Percentiles rank a stretch among this genome's conserved stretches.
Evolutionary conservation across 2,329 filamentous ascomycete species (phyloP).

Genomic region (Calcarisporium arbuscula): DNA sequence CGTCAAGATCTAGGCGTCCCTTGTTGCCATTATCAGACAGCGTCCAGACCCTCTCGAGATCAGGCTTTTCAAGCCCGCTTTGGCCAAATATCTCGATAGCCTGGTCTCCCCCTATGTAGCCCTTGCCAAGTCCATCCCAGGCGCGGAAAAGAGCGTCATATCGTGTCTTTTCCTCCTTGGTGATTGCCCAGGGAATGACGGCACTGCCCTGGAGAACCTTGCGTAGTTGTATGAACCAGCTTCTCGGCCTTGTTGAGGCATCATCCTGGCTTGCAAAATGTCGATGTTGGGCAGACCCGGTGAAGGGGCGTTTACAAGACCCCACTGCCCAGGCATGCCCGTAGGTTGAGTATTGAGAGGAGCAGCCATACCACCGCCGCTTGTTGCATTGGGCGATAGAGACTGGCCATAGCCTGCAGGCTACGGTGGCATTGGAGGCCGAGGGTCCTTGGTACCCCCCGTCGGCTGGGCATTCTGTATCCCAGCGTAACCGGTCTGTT

Average conservation of each 20-base stretch:
- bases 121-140: constrained; percentile 93
- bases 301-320: constrained; percentile 90
- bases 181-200: constrained; percentile 96
- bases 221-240: constrained; percentile 73
- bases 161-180: constrained; percentile 95
- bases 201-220: constrained; percentile 88
- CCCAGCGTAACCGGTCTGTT: constrained; percentile 64
- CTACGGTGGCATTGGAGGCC: constrained; percentile 85
- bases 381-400: constrained; percentile 45
- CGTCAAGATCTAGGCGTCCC: constrained; percentile 88
- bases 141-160: constrained; percentile 93
- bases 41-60: constrained; percentile 91
- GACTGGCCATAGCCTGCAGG: constrained; percentile 50
- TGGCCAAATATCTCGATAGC: constrained; percentile 97
- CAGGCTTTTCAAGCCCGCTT: constrained; percentile 83
- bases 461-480: constrained; percentile 65
- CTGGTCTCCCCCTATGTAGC: constrained; percentile 84
- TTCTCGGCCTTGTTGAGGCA: constrained; percentile 93
- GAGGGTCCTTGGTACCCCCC: constrained; percentile 76
- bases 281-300: constrained; percentile 91
- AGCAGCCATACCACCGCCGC: constrained; percentile 49
- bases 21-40: constrained; percentile 90
- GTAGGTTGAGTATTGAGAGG: constrained; percentile 90
- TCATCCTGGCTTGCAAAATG: constrained; percentile 86
- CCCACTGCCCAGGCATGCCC: constrained; percentile 90